A percentile compares a stretch with the other conserved stretches of the same genome.
Evolutionary conservation across 768 basidiomycete species (phyloP).

Genomic region (Rhizopogon sp.): DNA sequence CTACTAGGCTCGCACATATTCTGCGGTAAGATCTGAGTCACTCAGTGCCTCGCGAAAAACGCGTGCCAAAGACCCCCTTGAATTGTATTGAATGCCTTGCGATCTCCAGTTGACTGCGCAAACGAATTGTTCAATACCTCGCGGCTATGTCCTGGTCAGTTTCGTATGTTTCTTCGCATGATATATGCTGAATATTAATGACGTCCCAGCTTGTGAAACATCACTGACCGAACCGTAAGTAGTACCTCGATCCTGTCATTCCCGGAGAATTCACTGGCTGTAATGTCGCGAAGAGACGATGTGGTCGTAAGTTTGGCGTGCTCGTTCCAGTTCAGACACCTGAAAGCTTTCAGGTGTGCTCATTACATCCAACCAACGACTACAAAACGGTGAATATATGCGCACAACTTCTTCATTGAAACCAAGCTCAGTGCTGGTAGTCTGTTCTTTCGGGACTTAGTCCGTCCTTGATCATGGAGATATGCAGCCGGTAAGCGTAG

Average conservation of each 20-base stretch:
- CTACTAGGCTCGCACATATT: conserved; percentile 79
- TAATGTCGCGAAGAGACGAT: conserved; percentile 40
- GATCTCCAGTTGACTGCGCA: conserved; percentile 66
- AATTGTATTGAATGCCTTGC: not conserved
- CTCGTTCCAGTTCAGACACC: not conserved
- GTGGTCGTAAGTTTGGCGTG: conserved; percentile 43
- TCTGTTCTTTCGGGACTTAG: conserved; percentile 81
- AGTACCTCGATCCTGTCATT: not conserved
- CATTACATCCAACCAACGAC: conserved; percentile 81
- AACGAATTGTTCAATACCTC: conserved; percentile 77
- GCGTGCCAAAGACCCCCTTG: not conserved
- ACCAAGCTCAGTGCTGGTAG: conserved; percentile 31
- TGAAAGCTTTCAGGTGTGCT: conserved; percentile 53
- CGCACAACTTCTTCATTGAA: conserved; percentile 1
- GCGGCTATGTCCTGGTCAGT: conserved; percentile 70
- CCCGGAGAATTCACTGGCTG: not conserved
- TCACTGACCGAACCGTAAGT: conserved; percentile 72
- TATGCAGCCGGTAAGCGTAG: conserved; percentile 62
- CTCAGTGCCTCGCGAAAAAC: not conserved
- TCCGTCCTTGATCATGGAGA: conserved; percentile 73
- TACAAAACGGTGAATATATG: conserved; percentile 76
- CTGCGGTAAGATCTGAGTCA: conserved; percentile 45
- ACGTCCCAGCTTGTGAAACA: conserved; percentile 70
- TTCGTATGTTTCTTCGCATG: not conserved
- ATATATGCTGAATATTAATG: not conserved